phyloP scores from a whole-genome alignment of 164 flowering plant genomes.

The Berberis vulgaris region DNA sequence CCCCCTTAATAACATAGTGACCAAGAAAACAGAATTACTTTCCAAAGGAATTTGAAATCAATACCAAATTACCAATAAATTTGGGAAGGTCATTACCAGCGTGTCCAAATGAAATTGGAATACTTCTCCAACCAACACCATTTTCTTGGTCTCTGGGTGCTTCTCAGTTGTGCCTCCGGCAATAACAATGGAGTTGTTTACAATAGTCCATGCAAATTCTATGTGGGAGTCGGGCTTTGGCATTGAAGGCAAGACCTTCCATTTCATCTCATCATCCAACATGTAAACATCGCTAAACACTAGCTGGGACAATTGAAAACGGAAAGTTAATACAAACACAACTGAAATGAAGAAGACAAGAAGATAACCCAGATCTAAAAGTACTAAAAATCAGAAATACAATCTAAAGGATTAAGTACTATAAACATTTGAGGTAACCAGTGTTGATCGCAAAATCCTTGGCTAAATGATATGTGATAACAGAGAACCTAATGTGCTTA shows the following conservation, averaged over 20 bases:
- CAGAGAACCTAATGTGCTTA: too few relatives aligned
- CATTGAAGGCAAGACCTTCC: conserved; percentile 75
- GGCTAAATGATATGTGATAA: too few relatives aligned
- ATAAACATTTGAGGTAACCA: too few relatives aligned
- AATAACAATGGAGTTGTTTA: conserved; percentile 72
- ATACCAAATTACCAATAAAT: too few relatives aligned
- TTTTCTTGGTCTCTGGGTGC: conserved; percentile 75
- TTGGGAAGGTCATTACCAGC: conserved; percentile 29
- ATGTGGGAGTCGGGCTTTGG: conserved; percentile 95
- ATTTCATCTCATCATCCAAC: conserved; percentile 80
- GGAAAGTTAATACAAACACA: neutral
- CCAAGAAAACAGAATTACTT: too few relatives aligned
- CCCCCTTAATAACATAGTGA: too few relatives aligned
- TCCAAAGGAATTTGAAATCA: too few relatives aligned
- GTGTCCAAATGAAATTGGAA: conserved; percentile 58
- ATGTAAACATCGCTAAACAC: conserved; percentile 75
- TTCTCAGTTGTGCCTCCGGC: conserved; percentile 91
- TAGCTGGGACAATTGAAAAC: conserved; percentile 33
- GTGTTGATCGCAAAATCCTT: too few relatives aligned
- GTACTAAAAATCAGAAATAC: neutral
- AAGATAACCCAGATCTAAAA: neutral
- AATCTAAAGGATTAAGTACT: too few relatives aligned
- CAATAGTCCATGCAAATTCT: conserved; percentile 78
- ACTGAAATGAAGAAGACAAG: neutral
- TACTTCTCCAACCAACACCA: conserved; percentile 76